phyloP scores from a whole-genome alignment of 192 early-diverging fungal genomes.

The Helicostylum pulchrum region DNA sequence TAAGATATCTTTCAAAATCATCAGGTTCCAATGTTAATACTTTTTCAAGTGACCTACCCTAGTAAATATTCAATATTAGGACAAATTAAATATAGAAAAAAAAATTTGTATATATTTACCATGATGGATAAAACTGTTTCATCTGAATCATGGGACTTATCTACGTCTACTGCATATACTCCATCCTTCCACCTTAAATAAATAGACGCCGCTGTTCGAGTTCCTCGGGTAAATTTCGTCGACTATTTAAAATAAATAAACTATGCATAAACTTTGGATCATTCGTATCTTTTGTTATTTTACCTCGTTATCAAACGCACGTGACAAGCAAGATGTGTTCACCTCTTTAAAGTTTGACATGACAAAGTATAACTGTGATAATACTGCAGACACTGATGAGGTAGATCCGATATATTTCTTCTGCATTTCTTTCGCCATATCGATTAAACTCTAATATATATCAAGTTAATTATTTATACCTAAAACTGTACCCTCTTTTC shows the following conservation, averaged over 20 bases:
- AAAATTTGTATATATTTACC: conserved; percentile 38
- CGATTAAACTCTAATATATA: conserved; percentile 34
- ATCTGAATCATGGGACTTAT: conserved; percentile 70
- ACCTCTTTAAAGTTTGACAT: conserved; percentile 63
- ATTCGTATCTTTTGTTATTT: background rate
- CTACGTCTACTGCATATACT: conserved; percentile 79
- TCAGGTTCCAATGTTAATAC: conserved; percentile 65
- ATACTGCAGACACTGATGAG: conserved; percentile 74
- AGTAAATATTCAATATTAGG: background rate
- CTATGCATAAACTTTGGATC: background rate
- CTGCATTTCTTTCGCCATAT: conserved; percentile 46
- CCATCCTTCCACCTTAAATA: conserved; percentile 68
- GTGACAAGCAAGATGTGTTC: conserved; percentile 59
- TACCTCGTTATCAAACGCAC: conserved; percentile 58
- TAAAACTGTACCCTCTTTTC: background rate
- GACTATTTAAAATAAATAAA: conserved; percentile 32
- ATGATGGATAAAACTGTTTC: conserved; percentile 71
- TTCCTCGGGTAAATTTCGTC: conserved; percentile 57
- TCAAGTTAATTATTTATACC: background rate
- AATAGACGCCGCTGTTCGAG: conserved; percentile 66
- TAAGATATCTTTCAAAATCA: conserved; percentile 69
- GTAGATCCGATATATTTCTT: conserved; percentile 81
- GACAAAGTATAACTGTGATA: conserved; percentile 76
- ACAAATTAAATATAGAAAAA: background rate
- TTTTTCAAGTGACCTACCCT: conserved; percentile 88